These are phyloP conservation scores for Nakaseomyces glabratus DNA, from an alignment of 1,139 yeast genomes.

Conservation along the genomic window DNA sequence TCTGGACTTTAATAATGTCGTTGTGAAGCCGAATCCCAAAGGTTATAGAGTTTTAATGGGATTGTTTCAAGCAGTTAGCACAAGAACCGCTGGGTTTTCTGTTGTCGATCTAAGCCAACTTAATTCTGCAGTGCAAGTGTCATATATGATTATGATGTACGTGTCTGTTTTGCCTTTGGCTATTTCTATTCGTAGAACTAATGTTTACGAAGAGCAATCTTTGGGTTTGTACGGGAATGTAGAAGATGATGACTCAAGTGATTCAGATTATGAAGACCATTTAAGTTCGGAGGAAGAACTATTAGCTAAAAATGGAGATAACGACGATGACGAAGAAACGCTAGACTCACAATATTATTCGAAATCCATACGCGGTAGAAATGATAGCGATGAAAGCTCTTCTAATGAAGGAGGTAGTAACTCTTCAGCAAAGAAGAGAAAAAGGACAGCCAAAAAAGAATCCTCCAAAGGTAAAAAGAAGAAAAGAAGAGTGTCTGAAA, in stretches of 20 bases:
- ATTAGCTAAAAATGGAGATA: conserved; percentile 9
- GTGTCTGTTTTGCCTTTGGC: conserved; percentile 94
- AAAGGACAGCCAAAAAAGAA: conserved; percentile 6
- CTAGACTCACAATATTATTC: conserved; percentile 9
- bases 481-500: conserved; percentile 3
- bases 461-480: conserved; percentile 7
- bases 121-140: conserved; percentile 88
- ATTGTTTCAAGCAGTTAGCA: conserved; percentile 79
- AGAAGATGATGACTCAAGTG: conserved; percentile 20
- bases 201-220: conserved; percentile 95
- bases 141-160: conserved; percentile 96
- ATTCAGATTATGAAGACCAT: conserved; percentile 23
- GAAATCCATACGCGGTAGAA: not conserved
- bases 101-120: conserved; percentile 58
- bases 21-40: conserved; percentile 42
- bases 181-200: conserved; percentile 89
- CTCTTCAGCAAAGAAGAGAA: not conserved
- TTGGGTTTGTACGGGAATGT: conserved; percentile 63
- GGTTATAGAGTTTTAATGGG: conserved; percentile 75
- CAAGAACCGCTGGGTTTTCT: conserved; percentile 89
- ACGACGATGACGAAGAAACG: conserved; percentile 12
- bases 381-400: conserved; percentile 5
- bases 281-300: conserved; percentile 27
- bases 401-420: conserved; percentile 9
- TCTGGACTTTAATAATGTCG: conserved; percentile 53